Base-by-base conservation (phyloP, 441 rosid species). In the Croton laevigatus region DNA sequence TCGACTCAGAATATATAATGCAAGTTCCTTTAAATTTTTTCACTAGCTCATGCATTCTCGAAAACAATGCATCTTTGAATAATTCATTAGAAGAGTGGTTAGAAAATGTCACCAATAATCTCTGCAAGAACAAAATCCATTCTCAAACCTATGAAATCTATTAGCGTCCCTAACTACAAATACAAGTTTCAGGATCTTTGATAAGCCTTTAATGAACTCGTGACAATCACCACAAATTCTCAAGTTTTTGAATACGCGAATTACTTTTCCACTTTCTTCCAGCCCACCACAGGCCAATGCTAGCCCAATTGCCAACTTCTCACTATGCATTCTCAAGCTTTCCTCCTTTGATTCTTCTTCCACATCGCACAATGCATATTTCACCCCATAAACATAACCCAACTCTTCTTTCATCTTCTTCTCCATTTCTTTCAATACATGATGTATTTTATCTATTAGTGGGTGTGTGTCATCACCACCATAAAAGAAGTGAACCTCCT, bases 151-250 rank as follows among this genome's bases (percentile, higher is more conserved):
- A 65, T 90, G 98, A 81, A 91, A 94, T 62, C 97, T 84, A 42
- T 87, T 87, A 9, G 98, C 97, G 75, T 94, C 97, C 83, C 98
- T 89, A 54, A 91, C 84, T 51, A 87, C 82, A 76, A 90, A 86
- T 74, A 69, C 78, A 37, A 84, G 78, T 48, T 80, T 71, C 37
- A 87, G 83, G 63, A 87, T 81, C 88, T 83, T 87, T 68, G 97
- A 86, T 60, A 89, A 89, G 59, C 81, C 79, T 81, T 90, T 91
- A 20, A 89, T 85, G 69, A 91, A 91, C 73, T 82, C 81, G 59
- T 91, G 98, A 78, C 97, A 91, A 45, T 87, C 92, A 62, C 82
- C 89, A 60, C 98, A 91, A 36, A 89, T 81, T 77, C 97, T 83
- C 75, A 91, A 77, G 80, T 94, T 88, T 82, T 94, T 94, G 80